Evolutionary conservation across 805 yeast species (phyloP), one percentile per base, ranked within the genome.

Genomic region (Candida nemodendra): DNA sequence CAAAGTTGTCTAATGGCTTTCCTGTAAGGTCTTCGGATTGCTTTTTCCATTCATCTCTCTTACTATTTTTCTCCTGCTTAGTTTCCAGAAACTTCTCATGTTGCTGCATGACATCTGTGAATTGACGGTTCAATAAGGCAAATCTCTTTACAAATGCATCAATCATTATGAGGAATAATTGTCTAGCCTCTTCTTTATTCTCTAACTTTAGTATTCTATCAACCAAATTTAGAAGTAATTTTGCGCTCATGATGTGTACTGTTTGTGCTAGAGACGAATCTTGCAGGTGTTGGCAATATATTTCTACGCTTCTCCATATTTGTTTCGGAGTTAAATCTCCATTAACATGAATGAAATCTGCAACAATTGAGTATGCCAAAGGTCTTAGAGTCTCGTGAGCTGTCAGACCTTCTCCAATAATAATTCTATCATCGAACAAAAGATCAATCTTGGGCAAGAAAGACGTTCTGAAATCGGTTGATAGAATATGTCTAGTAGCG

Each of bases 231-330:
- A 91, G 63, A 22, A 93, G 64, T 22, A 93, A 68, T 62, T 90
- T 91, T 2, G 97, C 96, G 64, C 96, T 85, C 97, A 93, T 89
- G 8, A 90, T 85, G 60, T 95, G 98, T 25, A 90, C 96, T 5
- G 95, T 85, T 44, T 87, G 72, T 1, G 95, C 93, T 46, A 93
- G 65, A 0, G 90, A 68, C 45, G 78, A 79, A 56, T 95, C 98
- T 50, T 84, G 83, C 45, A 93, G 66, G 49, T 88, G 80, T 19
- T 74, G 75, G 53, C 95, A 83, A 56, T 88, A 93, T 39, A 87
- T 82, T 30, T 72, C 76, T 4, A 95, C 91, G 0, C 96, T 86
- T 41, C 83, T 80, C 81, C 95, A 82, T 9, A 93, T 83, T 56
- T 88, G 96, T 27, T 77, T 79, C 2, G 90, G 77, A 1, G 85